Conservation (phyloP, 1,139 yeast genomes). For the Scheffersomyces cryptocercus region DNA sequence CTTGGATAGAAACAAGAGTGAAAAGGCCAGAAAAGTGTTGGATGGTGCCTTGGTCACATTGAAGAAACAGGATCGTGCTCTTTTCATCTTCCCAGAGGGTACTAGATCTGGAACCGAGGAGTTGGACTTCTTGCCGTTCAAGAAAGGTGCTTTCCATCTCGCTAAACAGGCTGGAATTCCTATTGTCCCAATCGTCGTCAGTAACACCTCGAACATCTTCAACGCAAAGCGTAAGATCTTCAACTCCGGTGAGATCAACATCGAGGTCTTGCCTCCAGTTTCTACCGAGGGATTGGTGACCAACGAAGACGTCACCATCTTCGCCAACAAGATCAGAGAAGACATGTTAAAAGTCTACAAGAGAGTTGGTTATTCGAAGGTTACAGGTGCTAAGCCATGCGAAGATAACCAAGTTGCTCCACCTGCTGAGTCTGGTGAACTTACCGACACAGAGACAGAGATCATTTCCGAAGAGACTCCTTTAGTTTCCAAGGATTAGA, state of each 20-base stretch:
- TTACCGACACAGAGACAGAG: conserved; percentile 24
- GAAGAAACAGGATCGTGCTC: conserved; percentile 61
- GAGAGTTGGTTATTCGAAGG: conserved; percentile 35
- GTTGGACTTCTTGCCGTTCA: conserved; percentile 79
- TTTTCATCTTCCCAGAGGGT: conserved; percentile 93
- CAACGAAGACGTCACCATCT: conserved; percentile 56
- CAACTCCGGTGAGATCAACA: conserved; percentile 60
- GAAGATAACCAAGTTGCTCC: conserved; percentile 1
- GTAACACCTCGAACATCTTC: conserved; percentile 79
- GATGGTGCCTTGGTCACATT: conserved; percentile 65
- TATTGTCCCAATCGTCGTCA: conserved; percentile 80
- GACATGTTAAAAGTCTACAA: conserved; percentile 32
- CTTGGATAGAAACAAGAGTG: conserved; percentile 79
- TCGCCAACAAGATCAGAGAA: conserved; percentile 41
- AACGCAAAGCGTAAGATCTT: conserved; percentile 57
- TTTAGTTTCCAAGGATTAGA: conserved; percentile 19
- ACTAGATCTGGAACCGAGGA: conserved; percentile 77
- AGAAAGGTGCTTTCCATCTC: conserved; percentile 96
- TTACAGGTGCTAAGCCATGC: conserved; percentile 6
- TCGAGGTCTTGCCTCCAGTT: conserved; percentile 70
- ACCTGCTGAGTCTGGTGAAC: conserved; percentile 5
- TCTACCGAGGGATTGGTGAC: conserved; percentile 55
- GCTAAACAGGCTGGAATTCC: conserved; percentile 94
- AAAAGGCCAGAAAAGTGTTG: conserved; percentile 73
- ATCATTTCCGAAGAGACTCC: conserved; percentile 26